phyloP scores from a whole-genome alignment of 2,329 filamentous ascomycete species.

The Aureobasidium namibiae region DNA sequence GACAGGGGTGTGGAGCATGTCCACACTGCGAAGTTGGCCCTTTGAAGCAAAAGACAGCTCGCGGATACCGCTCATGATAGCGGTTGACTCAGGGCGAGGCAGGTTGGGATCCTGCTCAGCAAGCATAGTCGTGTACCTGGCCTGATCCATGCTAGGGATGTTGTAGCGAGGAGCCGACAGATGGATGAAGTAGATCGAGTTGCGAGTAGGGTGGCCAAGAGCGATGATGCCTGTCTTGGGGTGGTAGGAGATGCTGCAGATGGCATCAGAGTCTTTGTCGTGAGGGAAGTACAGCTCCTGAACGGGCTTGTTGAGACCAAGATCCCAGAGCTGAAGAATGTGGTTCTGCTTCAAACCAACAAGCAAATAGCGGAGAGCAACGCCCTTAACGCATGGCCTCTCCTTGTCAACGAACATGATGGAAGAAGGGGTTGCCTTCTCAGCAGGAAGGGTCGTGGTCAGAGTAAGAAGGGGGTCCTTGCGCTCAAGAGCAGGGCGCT shows the following conservation, averaged over 20 bases:
- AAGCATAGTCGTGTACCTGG: conserved; percentile 74
- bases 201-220: conserved; percentile 90
- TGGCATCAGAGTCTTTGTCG: conserved; percentile 92
- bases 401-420: conserved; percentile 94
- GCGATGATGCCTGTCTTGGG: conserved; percentile 86
- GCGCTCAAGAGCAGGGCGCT: conserved; percentile 58
- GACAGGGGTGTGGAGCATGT: conserved; percentile 67
- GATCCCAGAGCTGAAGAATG: conserved; percentile 95
- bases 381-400: conserved; percentile 82
- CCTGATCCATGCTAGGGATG: conserved; percentile 71
- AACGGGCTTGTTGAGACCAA: conserved; percentile 87
- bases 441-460: conserved; percentile 73
- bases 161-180: conserved; percentile 91
- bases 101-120: conserved; percentile 63
- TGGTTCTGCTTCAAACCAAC: conserved; percentile 99
- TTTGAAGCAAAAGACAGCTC: conserved; percentile 88
- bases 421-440: conserved; percentile 95
- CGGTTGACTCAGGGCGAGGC: conserved; percentile 84
- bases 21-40: conserved; percentile 79
- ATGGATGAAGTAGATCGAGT: conserved; percentile 95
- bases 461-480: conserved; percentile 81
- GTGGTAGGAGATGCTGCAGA: conserved; percentile 94
- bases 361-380: conserved; percentile 87
- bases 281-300: conserved; percentile 96
- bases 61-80: conserved; percentile 91